A percentile compares a stretch with the other conserved stretches of the same genome.
phyloP scores from a whole-genome alignment of 2,329 filamentous ascomycete species.

The Fusarium vanettenii region DNA sequence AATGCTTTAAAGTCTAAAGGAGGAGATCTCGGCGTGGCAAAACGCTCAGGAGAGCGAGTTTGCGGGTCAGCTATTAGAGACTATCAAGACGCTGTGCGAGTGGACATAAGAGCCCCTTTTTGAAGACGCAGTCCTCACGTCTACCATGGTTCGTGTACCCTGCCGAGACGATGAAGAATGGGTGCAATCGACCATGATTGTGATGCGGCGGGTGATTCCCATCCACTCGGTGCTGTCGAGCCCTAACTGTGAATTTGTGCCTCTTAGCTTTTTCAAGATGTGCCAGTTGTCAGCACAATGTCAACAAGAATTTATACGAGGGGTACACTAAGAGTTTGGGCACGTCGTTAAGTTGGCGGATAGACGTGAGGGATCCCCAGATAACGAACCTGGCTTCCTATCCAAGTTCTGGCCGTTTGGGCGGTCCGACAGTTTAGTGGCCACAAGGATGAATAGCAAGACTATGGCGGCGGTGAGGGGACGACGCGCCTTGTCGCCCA shows the following conservation, averaged over 20 bases:
- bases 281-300: slow-evolving; percentile 73
- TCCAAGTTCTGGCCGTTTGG: slow-evolving; percentile 28
- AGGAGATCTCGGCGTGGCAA: slow-evolving; percentile 39
- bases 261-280: slow-evolving; percentile 73
- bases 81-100: slow-evolving; percentile 54
- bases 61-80: slow-evolving; percentile 55
- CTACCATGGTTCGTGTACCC: slow-evolving; percentile 56
- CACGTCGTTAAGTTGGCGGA: slow-evolving; percentile 53
- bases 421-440: slow-evolving; percentile 10
- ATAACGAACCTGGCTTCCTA: neutral
- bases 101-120: slow-evolving; percentile 59
- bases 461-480: slow-evolving; percentile 4
- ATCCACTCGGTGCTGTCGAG: slow-evolving; percentile 66
- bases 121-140: slow-evolving; percentile 58
- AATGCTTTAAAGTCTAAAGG: slow-evolving; percentile 48
- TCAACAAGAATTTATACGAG: slow-evolving; percentile 69
- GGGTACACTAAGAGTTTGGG: slow-evolving; percentile 70
- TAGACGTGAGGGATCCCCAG: slow-evolving; percentile 4
- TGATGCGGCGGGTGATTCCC: slow-evolving; percentile 71
- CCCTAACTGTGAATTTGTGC: slow-evolving; percentile 67
- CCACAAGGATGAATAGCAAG: slow-evolving; percentile 2
- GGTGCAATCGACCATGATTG: slow-evolving; percentile 53
- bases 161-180: slow-evolving; percentile 41
- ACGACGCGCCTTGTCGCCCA: slow-evolving; percentile 20
- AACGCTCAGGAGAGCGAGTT: slow-evolving; percentile 58